Conservation (phyloP, 805 yeast genomes). For the Scheffersomyces lignosus region DNA sequence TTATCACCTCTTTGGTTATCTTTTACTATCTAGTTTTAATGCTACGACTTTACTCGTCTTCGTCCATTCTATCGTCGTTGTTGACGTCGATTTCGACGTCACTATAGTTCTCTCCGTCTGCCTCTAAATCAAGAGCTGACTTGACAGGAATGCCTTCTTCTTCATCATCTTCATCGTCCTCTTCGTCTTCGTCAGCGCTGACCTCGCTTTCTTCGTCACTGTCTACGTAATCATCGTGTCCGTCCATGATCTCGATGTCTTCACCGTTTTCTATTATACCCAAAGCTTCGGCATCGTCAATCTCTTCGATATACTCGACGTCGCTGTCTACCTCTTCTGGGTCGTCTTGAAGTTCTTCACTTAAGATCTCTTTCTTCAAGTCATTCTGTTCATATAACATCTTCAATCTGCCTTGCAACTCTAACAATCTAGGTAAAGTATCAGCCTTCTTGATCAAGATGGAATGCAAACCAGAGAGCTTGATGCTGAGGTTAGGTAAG, state of each 20-base stretch:
- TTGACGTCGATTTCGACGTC: slow-evolving; percentile 15
- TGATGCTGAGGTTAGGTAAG: slow-evolving; percentile 43
- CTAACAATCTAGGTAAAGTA: slow-evolving; percentile 50
- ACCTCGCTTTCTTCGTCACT: slow-evolving; percentile 16
- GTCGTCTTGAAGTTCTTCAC: slow-evolving; percentile 24
- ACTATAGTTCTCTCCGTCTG: slow-evolving; percentile 20
- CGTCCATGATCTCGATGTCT: slow-evolving; percentile 12
- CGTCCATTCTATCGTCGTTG: background rate
- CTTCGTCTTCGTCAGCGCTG: slow-evolving; percentile 21
- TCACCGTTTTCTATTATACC: slow-evolving; percentile 15
- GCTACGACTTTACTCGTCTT: background rate
- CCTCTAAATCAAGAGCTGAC: slow-evolving; percentile 16
- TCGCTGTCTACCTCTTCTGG: slow-evolving; percentile 43
- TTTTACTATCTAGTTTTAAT: no score
- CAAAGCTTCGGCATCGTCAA: slow-evolving; percentile 48
- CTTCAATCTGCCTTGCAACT: slow-evolving; percentile 49
- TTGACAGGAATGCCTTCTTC: slow-evolving; percentile 11
- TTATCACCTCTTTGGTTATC: no score
- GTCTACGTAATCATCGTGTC: slow-evolving; percentile 17
- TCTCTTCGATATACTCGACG: slow-evolving; percentile 73
- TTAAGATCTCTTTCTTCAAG: slow-evolving; percentile 40
- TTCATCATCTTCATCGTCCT: slow-evolving; percentile 19
- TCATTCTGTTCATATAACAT: slow-evolving; percentile 47
- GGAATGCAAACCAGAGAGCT: slow-evolving; percentile 46
- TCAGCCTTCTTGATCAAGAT: slow-evolving; percentile 49